Percentiles rank a stretch among this genome's conserved stretches.
phyloP scores from a whole-genome alignment of 2,329 filamentous ascomycete genomes.

The Conoideocrella luteorostrata region DNA sequence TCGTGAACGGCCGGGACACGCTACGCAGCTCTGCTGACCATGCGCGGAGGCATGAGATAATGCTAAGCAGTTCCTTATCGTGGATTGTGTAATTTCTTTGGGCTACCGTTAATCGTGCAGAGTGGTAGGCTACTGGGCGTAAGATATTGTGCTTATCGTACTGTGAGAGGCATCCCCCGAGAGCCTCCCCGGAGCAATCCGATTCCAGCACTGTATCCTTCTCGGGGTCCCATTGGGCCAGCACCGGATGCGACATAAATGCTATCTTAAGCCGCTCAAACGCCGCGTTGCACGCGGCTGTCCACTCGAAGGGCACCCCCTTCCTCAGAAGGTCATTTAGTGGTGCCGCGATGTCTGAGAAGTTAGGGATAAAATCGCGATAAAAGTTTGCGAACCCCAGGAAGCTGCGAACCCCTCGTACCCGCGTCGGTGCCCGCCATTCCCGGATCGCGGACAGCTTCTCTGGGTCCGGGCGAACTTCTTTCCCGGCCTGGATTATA shows the following conservation, averaged over 20 bases:
- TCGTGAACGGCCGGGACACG: constrained; percentile 2
- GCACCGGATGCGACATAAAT: background rate
- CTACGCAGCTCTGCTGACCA: constrained; percentile 5
- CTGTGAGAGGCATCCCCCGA: background rate
- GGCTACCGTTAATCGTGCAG: background rate
- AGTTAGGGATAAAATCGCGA: constrained; percentile 10
- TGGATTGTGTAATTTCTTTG: constrained; percentile 11
- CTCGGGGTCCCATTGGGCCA: background rate
- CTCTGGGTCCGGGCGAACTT: background rate
- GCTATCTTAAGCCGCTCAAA: background rate
- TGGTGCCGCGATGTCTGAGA: constrained; percentile 1
- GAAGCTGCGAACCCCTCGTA: constrained; percentile 7
- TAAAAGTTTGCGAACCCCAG: constrained; percentile 12
- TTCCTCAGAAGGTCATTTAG: constrained; percentile 4
- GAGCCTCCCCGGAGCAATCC: background rate
- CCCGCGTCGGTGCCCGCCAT: background rate
- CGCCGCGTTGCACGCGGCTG: background rate
- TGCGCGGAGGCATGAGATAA: constrained; percentile 9
- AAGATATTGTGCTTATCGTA: constrained; percentile 5
- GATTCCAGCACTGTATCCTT: constrained; percentile 2
- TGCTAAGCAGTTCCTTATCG: constrained; percentile 9
- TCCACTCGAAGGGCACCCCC: background rate
- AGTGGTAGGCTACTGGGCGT: constrained; percentile 6
- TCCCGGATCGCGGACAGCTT: constrained; percentile 2
- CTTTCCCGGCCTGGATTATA: constrained; percentile 5